Evolutionary conservation across 2,329 filamentous ascomycete species (phyloP).

Genomic region (Cercospora citrullina): DNA sequence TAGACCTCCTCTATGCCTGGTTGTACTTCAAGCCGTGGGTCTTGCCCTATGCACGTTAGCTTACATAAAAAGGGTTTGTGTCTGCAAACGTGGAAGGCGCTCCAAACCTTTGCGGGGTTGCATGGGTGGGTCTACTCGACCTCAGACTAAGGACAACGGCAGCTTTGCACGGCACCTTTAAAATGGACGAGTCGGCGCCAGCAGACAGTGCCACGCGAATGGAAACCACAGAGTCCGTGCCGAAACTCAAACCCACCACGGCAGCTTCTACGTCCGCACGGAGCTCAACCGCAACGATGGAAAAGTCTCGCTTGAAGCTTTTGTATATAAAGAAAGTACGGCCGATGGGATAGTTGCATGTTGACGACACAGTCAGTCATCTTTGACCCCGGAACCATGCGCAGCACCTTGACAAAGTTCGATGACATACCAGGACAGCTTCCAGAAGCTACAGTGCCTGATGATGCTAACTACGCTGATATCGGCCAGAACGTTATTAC

Average conservation of each 20-base stretch:
- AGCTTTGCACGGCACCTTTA: neutral
- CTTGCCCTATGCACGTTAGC: neutral
- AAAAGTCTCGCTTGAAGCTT: neutral
- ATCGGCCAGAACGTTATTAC: slow-evolving; percentile 21
- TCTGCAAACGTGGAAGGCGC: neutral
- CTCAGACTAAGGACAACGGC: neutral
- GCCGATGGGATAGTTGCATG: too few species aligned
- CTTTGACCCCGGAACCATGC: neutral
- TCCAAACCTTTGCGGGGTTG: neutral
- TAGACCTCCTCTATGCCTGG: neutral
- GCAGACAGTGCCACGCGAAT: neutral
- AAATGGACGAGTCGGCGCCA: neutral
- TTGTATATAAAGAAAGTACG: neutral
- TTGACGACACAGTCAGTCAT: too few species aligned
- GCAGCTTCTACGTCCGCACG: neutral
- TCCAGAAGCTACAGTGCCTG: slow-evolving; percentile 22
- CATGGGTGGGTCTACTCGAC: too few species aligned
- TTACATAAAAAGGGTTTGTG: neutral
- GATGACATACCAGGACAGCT: slow-evolving; percentile 30
- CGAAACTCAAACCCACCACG: neutral
- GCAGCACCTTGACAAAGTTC: slow-evolving; percentile 20
- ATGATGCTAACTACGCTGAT: slow-evolving; percentile 19
- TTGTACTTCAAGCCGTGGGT: neutral
- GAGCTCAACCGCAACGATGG: neutral
- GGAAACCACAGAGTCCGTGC: neutral